Evolutionary conservation across 352 stramenopile species (phyloP), one percentile per base, ranked within the genome.

Genomic region (Globisporangium paroecandrum): DNA sequence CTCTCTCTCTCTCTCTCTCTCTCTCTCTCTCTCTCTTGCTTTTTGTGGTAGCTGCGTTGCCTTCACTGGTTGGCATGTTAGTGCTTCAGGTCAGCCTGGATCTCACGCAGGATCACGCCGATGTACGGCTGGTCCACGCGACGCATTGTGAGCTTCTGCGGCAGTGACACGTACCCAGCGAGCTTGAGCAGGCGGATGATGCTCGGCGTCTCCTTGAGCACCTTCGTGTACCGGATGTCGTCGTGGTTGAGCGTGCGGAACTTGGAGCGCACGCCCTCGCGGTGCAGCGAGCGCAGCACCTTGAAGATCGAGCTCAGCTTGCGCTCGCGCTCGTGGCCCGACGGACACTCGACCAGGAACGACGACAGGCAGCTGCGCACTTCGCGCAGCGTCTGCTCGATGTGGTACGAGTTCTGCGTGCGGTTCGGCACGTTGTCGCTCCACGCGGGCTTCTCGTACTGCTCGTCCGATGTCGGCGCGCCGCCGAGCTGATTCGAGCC

Each of bases 151-250:
- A 93, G 79, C 62, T 89, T 87, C 47, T 89, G 74, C 57, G 87
- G 81, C 56, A 90, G 70, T 32, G 83, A 90, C 5, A 91, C 79
- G 62, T 91, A 93, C 10, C 85, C 85, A 55, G 85, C 82, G 41
- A 93, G 75, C 58, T 87, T 86, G n/a, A 93, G 75, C 57, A 93
- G 68, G 71, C 85, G 80, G 41, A 93, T 84, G 68, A 93, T 81
- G 65, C 85, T 93, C 32, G 85, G 85, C 10, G 83, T 89, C 41
- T 86, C 79, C 55, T 85, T 62, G 29, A 90, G 70, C 68, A 91
- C 79, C 59, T 83, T 82, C 2, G 78, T 76, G 69, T 93, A 93
- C 57, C 81, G 81, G 64, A 93, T 89, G 54, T 89, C 81, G 41
- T 87, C 81, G 64, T 91, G 80, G 34, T 83, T 75, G 27, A 93